Conservation (phyloP, 2,329 filamentous ascomycete species). For the Fusarium siculi region DNA sequence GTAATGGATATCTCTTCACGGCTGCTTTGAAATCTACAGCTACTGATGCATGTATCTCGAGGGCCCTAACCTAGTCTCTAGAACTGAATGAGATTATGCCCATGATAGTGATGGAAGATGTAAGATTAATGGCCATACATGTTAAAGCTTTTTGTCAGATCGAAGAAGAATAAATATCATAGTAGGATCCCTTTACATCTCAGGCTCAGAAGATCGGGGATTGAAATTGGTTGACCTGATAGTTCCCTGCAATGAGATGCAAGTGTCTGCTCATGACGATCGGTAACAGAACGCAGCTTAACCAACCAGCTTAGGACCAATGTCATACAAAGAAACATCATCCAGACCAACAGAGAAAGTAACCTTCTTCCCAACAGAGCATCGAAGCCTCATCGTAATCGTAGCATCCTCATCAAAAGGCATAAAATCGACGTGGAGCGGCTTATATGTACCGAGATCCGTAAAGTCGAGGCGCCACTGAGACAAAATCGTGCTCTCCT, state of each 20-base stretch:
- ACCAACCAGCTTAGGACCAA: not conserved
- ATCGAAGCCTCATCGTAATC: not conserved
- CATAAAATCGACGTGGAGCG: not conserved
- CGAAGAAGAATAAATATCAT: not conserved
- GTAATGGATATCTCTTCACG: fast-evolving
- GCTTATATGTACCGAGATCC: not conserved
- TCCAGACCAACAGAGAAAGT: not conserved
- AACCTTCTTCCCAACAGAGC: fast-evolving
- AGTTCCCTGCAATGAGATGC: fast-evolving
- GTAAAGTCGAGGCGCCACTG: not conserved
- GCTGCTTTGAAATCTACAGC: fast-evolving
- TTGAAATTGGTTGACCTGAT: fast-evolving
- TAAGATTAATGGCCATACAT: not conserved
- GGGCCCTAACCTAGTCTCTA: fast-evolving
- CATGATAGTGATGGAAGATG: not conserved
- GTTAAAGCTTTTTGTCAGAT: fast-evolving
- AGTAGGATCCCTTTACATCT: fast-evolving
- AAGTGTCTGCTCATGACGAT: fast-evolving
- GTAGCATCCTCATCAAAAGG: not conserved
- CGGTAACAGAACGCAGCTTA: fast-evolving
- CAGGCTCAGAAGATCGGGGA: fast-evolving
- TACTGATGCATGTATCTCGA: fast-evolving
- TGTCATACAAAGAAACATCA: not conserved
- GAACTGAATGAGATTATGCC: fast-evolving
- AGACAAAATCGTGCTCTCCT: fast-evolving